A percentile compares a stretch with the other conserved stretches of the same genome.
Conservation (phyloP, 1,139 yeast species). For the Pichia sp. region DNA sequence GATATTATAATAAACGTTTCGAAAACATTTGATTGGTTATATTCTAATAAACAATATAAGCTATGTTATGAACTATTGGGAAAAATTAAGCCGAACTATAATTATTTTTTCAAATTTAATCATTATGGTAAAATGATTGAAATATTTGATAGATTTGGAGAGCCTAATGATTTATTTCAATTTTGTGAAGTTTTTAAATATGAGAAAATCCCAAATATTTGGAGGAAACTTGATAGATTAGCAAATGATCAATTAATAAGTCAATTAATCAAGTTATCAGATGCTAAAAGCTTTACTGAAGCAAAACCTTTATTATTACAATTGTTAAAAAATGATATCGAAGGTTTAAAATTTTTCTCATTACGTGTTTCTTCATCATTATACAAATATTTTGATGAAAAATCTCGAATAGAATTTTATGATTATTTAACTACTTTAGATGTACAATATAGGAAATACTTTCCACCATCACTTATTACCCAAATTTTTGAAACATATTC, state of each 20-base stretch:
- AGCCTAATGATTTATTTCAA: constrained; percentile 12
- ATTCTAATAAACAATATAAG: constrained; percentile 11
- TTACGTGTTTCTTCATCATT: constrained; percentile 8
- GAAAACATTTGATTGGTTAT: constrained; percentile 16
- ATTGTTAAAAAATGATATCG: constrained; percentile 1
- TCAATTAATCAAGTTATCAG: constrained; percentile 7
- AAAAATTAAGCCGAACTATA: constrained; percentile 6
- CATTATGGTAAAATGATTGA: constrained; percentile 12
- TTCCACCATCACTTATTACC: constrained; percentile 11
- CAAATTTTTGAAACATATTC: constrained; percentile 5
- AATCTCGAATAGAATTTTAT: constrained; percentile 6
- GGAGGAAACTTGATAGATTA: constrained; percentile 12
- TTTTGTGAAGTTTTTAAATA: constrained; percentile 13
- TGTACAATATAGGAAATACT: constrained; percentile 1
- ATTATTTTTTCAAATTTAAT: constrained; percentile 12
- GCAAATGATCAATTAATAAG: constrained; percentile 1
- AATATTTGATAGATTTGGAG: constrained; percentile 16
- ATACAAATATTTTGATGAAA: constrained; percentile 9
- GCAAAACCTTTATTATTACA: constrained; percentile 1
- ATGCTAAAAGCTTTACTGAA: constrained; percentile 2
- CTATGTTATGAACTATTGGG: constrained; percentile 11
- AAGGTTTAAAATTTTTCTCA: constrained; percentile 10
- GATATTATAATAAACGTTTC: constrained; percentile 12
- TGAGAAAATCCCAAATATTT: constrained; percentile 12
- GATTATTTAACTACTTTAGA: constrained; percentile 1